A percentile compares a stretch with the other conserved stretches of the same genome.
These are phyloP conservation scores for Wickerhamiella kurtzmanii DNA, from an alignment of 805 yeast genomes.

Conservation along the genomic window DNA sequence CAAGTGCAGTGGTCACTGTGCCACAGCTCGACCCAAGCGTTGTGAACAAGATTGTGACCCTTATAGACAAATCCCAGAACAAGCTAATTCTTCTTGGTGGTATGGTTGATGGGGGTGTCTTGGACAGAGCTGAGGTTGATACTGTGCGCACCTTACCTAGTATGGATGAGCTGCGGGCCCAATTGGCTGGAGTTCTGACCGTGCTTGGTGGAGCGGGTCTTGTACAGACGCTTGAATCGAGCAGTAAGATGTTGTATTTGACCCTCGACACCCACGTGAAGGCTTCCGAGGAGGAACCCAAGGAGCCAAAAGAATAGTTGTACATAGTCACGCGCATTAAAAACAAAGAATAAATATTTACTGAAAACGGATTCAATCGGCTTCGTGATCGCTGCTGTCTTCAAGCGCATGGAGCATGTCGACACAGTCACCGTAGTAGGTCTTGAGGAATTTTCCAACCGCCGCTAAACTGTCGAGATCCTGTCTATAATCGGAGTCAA, in stretches of 20 bases:
- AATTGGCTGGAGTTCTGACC: constrained; percentile 74
- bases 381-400: no score
- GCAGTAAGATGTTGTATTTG: constrained; percentile 55
- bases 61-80: constrained; percentile 52
- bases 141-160: constrained; percentile 63
- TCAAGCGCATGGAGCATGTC: no score
- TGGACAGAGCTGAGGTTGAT: constrained; percentile 31
- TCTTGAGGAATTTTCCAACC: no score
- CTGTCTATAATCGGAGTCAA: no score
- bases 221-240: constrained; percentile 62
- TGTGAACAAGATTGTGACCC: constrained; percentile 48
- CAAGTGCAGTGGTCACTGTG: constrained; percentile 67
- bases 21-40: constrained; percentile 55
- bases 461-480: no score
- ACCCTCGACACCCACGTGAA: constrained; percentile 55
- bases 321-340: constrained; percentile 1
- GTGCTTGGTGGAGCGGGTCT: constrained; percentile 80
- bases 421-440: no score
- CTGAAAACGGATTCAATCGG: no score
- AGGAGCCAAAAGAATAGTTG: constrained; percentile 2
- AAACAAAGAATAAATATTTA: not conserved
- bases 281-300: constrained; percentile 22
- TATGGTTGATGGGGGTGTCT: constrained; percentile 40
- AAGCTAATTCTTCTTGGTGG: constrained; percentile 78
- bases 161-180: constrained; percentile 57